Evolutionary conservation across 2,329 filamentous ascomycete species (phyloP).

Genomic region (Pseudocercospora musae): DNA sequence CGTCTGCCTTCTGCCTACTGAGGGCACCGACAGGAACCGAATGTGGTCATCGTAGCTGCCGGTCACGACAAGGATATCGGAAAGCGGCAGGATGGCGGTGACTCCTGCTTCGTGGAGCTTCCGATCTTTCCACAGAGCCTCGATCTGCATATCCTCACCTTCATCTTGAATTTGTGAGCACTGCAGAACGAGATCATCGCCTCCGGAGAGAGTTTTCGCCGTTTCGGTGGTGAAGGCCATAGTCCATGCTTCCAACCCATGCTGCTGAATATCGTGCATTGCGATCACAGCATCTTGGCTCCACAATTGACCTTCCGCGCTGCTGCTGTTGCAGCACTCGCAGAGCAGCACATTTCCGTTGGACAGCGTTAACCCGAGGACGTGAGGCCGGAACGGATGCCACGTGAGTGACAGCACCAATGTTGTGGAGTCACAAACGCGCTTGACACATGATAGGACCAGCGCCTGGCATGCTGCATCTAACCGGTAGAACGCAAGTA

Average conservation of each 20-base stretch:
- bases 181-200: constrained; percentile 69
- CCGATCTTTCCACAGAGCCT: constrained; percentile 45
- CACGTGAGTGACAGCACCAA: constrained; percentile 72
- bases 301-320: constrained; percentile 13
- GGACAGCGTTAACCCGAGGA: constrained; percentile 69
- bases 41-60: constrained; percentile 90
- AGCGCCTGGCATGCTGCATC: constrained; percentile 37
- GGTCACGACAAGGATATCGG: constrained; percentile 64
- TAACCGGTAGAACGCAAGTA: constrained; percentile 62
- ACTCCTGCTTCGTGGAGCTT: constrained; percentile 77
- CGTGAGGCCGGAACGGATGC: constrained; percentile 56
- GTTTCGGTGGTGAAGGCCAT: constrained; percentile 53
- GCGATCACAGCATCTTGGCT: constrained; percentile 39
- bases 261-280: constrained; percentile 33
- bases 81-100: constrained; percentile 76
- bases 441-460: constrained; percentile 25
- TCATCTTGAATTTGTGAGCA: constrained; percentile 14
- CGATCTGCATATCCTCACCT: not conserved
- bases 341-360: constrained; percentile 56
- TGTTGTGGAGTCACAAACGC: constrained; percentile 54
- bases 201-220: constrained; percentile 59
- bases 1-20: constrained; percentile 45
- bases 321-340: constrained; percentile 8
- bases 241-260: constrained; percentile 70
- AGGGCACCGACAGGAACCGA: constrained; percentile 57